These are phyloP conservation scores for Zostera marina DNA, from an alignment of 116 monocot genomes.

Conservation along the genomic window DNA sequence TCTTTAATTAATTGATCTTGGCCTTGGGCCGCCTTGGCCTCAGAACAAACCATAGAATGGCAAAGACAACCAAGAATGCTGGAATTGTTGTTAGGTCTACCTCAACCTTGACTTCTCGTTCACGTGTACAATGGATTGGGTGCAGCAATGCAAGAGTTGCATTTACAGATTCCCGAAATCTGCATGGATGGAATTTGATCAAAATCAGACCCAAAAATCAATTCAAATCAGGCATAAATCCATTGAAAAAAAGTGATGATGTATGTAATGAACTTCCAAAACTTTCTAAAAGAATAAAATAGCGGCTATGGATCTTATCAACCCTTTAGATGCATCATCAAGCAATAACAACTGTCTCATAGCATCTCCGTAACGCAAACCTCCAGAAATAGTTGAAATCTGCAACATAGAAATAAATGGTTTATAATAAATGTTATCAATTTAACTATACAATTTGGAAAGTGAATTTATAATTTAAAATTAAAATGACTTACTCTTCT, in stretches of 20 bases:
- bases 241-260: too few species aligned
- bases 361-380: constrained; percentile 59
- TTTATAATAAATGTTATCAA: constrained; percentile 1
- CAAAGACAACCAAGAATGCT: constrained; percentile 60
- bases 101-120: constrained; percentile 60
- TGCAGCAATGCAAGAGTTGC: constrained; percentile 49
- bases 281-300: background rate
- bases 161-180: constrained; percentile 57
- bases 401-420: constrained; percentile 11
- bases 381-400: constrained; percentile 65
- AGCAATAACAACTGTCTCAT: constrained; percentile 48
- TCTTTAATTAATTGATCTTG: constrained; percentile 61
- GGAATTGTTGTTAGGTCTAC: constrained; percentile 86
- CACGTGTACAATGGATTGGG: constrained; percentile 80
- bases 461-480: background rate
- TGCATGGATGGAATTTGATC: constrained; percentile 16
- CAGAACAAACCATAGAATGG: constrained; percentile 72
- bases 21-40: constrained; percentile 75
- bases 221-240: too few species aligned
- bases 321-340: constrained; percentile 73
- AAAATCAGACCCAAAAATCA: background rate
- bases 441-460: background rate
- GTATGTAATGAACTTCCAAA: too few species aligned
- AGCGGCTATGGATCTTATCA: constrained; percentile 2
- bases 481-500: constrained; percentile 56